Base-by-base conservation (phyloP, 495 filamentous ascomycete genomes). In the Penicillium silybi region DNA sequence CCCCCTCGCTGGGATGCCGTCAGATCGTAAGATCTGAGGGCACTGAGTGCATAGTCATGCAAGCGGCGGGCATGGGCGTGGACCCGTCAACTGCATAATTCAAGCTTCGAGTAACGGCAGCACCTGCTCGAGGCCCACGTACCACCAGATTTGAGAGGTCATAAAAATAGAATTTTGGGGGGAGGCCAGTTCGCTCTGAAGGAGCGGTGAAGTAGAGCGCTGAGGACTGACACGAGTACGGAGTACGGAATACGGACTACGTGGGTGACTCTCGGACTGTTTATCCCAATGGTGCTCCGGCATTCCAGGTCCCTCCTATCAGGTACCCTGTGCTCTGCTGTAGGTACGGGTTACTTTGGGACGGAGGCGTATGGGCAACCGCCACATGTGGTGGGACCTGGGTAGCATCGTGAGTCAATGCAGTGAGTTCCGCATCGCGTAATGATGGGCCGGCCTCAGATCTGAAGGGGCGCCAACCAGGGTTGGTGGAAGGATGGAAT, bases 141-240 rank as follows among this genome's bases (percentile, higher is more conserved):
- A 18, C 26, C 25, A 35, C 25, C 23, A 43, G 16, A 11, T 39
- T 50, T 9, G 47, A 39, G 43, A 25, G 15, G 6, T 29, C n/a
- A 11, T 29, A 34, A 46, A 49, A 35, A 20, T 42, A 50, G 38
- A 35, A 41, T 37, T 50, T 50, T 9, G 29, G 47, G 38, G 38
- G 20, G 29, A 27, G 15, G 32, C 26, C n/a, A 42, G 19, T 27
- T 26, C 38, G 18, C 11, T 19, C 35, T 17, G 35, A 56, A 63
- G 50, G 46, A 56, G 62, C 62, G 62, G 62, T 64, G 61, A 62
- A 50, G 17, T n/a, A 25, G 4, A 18, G 40, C n/a, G 17, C 32
- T 41, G 25, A 45, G 52, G 37, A 10, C 23, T 7, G 47, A 11
- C 16, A 17, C 26, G 46, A 16, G 18, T 40, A 34, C 11, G 29